These are phyloP conservation scores for Globisporangium megalacanthum DNA, from an alignment of 352 stramenopile genomes.

Conservation along the genomic window DNA sequence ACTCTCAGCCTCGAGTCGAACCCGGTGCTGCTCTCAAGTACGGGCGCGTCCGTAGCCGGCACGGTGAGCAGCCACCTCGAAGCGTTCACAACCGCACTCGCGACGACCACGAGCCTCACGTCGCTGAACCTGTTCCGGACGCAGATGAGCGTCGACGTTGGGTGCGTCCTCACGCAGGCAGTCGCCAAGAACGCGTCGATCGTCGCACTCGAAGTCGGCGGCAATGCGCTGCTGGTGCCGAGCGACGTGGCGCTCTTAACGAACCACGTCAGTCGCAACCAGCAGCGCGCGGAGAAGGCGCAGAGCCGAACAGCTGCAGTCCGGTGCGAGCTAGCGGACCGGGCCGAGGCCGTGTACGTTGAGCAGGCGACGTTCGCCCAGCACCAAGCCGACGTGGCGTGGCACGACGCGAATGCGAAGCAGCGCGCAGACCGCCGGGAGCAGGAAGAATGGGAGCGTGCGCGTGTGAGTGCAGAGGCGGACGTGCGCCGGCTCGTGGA, in stretches of 20 bases:
- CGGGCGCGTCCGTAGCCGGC: conserved; percentile 9
- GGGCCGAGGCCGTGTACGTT: conserved; percentile 20
- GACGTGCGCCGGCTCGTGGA: conserved; percentile 39
- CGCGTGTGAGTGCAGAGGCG: conserved; percentile 27
- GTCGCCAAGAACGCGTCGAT: conserved; percentile 45
- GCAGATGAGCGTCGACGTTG: conserved; percentile 44
- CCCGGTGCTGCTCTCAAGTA: conserved; percentile 28
- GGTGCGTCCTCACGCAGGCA: conserved; percentile 31
- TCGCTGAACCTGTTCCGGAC: conserved; percentile 58
- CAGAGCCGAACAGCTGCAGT: conserved; percentile 23
- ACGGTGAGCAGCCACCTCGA: conserved; percentile 22
- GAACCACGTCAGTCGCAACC: conserved; percentile 39
- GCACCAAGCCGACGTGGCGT: conserved; percentile 31
- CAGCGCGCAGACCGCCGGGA: conserved; percentile 37
- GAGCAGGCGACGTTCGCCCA: conserved; percentile 34
- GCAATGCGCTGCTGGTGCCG: conserved; percentile 35
- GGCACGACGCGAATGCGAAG: conserved; percentile 51
- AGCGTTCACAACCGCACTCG: conserved; percentile 33
- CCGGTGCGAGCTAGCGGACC: conserved; percentile 20
- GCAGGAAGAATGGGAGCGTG: conserved; percentile 48
- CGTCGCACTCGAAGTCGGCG: conserved; percentile 41
- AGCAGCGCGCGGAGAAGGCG: conserved; percentile 18
- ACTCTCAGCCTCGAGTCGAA: conserved; percentile 61
- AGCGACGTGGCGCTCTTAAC: conserved; percentile 41
- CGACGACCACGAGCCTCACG: conserved; percentile 32